phyloP scores from a whole-genome alignment of 169 alveolate genomes.

The Plasmodium fragile region DNA sequence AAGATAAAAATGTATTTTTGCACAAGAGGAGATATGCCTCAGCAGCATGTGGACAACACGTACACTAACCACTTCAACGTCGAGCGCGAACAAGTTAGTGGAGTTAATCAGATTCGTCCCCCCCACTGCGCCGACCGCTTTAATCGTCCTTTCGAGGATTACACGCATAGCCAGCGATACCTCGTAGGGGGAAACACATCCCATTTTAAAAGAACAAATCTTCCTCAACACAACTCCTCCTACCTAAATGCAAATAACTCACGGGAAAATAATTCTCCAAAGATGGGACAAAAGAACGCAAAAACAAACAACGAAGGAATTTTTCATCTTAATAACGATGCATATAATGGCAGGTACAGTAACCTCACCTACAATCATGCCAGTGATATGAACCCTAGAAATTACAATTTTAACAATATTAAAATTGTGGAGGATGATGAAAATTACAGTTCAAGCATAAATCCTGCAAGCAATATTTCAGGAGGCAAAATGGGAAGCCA shows the following conservation, averaged over 20 bases:
- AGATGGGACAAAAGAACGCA: constrained; percentile 50
- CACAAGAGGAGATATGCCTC: constrained; percentile 53
- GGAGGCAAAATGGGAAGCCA: neutral
- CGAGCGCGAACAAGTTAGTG: neutral
- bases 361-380: constrained; percentile 29
- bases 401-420: constrained; percentile 32
- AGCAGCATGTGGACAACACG: constrained; percentile 32
- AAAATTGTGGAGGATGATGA: constrained; percentile 54
- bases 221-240: neutral
- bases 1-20: constrained; percentile 53
- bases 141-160: neutral
- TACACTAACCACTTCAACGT: constrained; percentile 35
- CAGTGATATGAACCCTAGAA: neutral
- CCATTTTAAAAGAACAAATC: neutral
- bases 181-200: neutral
- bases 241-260: constrained; percentile 2
- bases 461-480: neutral
- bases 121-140: neutral
- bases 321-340: constrained; percentile 26
- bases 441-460: neutral
- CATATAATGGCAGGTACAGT: constrained; percentile 25
- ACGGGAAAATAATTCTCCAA: neutral
- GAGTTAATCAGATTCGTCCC: neutral
- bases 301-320: constrained; percentile 23
- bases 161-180: neutral